Evolutionary conservation across 176 grass and related monocot genomes (phyloP).

Genomic region (Phoenix roebelenii): DNA sequence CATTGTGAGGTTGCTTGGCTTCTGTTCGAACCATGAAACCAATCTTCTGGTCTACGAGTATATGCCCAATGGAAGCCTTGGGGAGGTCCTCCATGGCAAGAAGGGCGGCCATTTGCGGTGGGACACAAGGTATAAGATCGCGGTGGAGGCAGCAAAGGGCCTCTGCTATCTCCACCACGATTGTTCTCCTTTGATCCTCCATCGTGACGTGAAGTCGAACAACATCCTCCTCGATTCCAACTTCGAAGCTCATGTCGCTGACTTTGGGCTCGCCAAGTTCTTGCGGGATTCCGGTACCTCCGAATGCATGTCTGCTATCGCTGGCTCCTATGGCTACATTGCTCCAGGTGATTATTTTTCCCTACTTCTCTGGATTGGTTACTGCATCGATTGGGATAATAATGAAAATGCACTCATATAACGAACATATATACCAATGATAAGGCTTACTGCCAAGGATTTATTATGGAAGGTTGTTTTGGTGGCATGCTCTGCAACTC

Average conservation of each 20-base stretch:
- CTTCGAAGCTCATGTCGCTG: slow-evolving; percentile 80
- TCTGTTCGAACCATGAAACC: slow-evolving; percentile 59
- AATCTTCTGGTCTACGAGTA: slow-evolving; percentile 91
- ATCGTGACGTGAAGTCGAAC: slow-evolving; percentile 96
- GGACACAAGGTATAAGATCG: slow-evolving; percentile 86
- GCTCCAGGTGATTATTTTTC: slow-evolving; percentile 51
- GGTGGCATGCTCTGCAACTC: no score
- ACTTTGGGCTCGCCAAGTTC: slow-evolving; percentile 94
- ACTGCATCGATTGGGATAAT: no score
- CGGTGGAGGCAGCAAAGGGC: slow-evolving; percentile 78
- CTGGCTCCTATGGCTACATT: slow-evolving; percentile 92
- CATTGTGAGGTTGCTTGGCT: slow-evolving; percentile 83
- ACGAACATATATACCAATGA: no score
- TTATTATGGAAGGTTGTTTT: no score
- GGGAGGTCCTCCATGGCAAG: slow-evolving; percentile 82
- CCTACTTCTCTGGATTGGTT: no score
- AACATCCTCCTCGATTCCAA: slow-evolving; percentile 80
- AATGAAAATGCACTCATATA: no score
- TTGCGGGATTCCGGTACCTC: slow-evolving; percentile 49
- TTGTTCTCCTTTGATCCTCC: slow-evolving; percentile 75
- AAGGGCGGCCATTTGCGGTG: slow-evolving; percentile 80
- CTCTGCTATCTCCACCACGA: slow-evolving; percentile 98
- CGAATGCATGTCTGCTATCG: slow-evolving; percentile 97
- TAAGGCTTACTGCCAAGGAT: no score
- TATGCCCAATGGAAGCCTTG: slow-evolving; percentile 91